Base-by-base conservation (phyloP, 2,329 filamentous ascomycete species). In the Aaosphaeria arxii region DNA sequence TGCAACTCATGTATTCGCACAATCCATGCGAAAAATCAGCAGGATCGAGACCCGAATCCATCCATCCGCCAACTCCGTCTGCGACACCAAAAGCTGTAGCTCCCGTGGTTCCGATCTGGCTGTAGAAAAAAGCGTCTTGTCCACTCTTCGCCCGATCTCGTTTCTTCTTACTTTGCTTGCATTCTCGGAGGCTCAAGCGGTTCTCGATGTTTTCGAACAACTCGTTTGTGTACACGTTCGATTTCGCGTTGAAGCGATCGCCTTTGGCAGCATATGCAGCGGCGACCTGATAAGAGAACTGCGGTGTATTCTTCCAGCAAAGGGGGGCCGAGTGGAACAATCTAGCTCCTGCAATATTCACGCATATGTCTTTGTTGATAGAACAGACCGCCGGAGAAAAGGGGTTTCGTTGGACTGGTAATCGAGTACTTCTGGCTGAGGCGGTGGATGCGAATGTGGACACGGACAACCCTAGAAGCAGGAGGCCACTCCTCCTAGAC, bases 21-120 rank as follows among this genome's bases (percentile, higher is more conserved):
- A 99, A 77, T 38, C 88, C 89, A 68, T 97, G 92, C 4, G 92
- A 94, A 71, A 97, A 97, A 71, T 96, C 89, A 30, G 91, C 91
- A 6, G 94, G 91, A 64, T 99, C 91, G 45, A 99, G 86, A 40
- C 91, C 91, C 36, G 88, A 92, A 59, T 96, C 89, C 54, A 87
- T 84, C 91, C 94, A 99, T 33, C 94, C 94, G 42, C 94, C 94
- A 0, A 99, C 94, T 7, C 94, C 94, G 67, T 99, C 94, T 45
- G 91, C 91, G 28, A 99, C 83, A 13, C 90, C 94, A 58, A 99
- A 86, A 1, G 91, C 89, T 7, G 96, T 81, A 38, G 84, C 79
- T 35, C 84, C 79, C 1, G 80, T 81, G 54, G 84, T 82, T 44
- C 88, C 89, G n/a, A 96, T 77, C 28, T 85, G 83, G 64, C 87